These are phyloP conservation scores for Aspergillus viridinutans DNA, from an alignment of 2,329 filamentous ascomycete species.

Conservation along the genomic window DNA sequence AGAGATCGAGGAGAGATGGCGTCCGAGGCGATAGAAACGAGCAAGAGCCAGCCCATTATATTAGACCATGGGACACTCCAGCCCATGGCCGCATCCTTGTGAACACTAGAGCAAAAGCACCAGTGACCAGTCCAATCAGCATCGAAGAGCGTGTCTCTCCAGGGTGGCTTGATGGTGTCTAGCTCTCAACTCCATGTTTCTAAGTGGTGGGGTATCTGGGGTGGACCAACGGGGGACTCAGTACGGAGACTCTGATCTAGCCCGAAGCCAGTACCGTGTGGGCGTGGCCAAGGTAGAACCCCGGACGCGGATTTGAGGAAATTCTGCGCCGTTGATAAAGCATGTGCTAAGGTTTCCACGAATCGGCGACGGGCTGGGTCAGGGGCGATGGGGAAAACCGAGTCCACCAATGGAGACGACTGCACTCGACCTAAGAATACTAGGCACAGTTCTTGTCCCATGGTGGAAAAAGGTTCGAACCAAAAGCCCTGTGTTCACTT, in stretches of 20 bases:
- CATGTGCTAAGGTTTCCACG: slow-evolving; percentile 22
- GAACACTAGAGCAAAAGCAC: neutral
- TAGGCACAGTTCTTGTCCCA: slow-evolving; percentile 1
- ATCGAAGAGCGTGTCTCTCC: slow-evolving; percentile 8
- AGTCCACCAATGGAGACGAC: slow-evolving; percentile 28
- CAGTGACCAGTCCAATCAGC: neutral
- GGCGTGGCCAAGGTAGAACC: slow-evolving; percentile 17
- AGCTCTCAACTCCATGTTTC: slow-evolving; percentile 13
- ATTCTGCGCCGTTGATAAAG: slow-evolving; percentile 19
- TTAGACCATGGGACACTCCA: slow-evolving; percentile 6
- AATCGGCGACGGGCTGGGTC: slow-evolving; percentile 17
- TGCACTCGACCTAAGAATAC: neutral
- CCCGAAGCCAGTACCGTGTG: neutral
- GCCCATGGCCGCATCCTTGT: neutral
- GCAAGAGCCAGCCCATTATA: slow-evolving; percentile 11
- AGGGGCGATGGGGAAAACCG: slow-evolving; percentile 13
- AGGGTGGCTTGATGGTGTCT: slow-evolving; percentile 14
- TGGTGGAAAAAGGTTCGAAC: neutral
- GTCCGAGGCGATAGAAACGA: slow-evolving; percentile 1
- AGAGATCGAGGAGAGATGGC: neutral
- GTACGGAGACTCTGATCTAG: neutral
- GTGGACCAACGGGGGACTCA: slow-evolving; percentile 1
- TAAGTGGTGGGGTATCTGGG: slow-evolving; percentile 27
- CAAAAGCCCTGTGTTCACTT: neutral
- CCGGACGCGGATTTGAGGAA: slow-evolving; percentile 30